phyloP scores from a whole-genome alignment of 371 early-diverging fungal species.

The Homolaphlyctis polyrhiza region DNA sequence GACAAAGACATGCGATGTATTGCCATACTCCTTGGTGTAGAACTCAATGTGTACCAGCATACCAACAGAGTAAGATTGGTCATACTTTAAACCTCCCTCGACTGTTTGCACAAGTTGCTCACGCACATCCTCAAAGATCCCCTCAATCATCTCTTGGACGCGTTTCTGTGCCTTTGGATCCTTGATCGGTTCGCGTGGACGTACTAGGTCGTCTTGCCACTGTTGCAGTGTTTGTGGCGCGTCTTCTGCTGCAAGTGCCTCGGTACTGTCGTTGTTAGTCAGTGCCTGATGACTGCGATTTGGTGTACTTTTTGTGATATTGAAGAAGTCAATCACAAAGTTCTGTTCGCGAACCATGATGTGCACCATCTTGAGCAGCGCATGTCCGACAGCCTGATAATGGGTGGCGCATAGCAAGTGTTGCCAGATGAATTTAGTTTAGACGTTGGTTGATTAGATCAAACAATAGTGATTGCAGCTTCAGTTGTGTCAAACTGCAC shows the following conservation, averaged over 20 bases:
- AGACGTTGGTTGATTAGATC: too few species aligned
- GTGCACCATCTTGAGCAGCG: conserved; percentile 49
- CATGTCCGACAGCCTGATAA: conserved; percentile 29
- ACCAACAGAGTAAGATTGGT: conserved; percentile 54
- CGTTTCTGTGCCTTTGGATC: conserved; percentile 62
- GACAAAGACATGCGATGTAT: conserved; percentile 58
- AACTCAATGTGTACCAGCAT: conserved; percentile 81
- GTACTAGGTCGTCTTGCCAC: conserved; percentile 42
- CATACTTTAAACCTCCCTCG: conserved; percentile 70
- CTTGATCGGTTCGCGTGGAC: conserved; percentile 53
- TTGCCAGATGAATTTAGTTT: neutral
- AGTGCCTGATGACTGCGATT: too few species aligned
- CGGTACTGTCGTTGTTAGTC: neutral
- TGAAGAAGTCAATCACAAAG: conserved; percentile 75
- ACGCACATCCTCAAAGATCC: conserved; percentile 68
- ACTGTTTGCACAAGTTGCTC: conserved; percentile 66
- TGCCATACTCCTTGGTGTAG: conserved; percentile 57
- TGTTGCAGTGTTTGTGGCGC: neutral
- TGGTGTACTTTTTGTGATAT: conserved; percentile 34
- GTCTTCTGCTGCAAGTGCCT: neutral
- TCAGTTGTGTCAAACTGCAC: conserved; percentile 12
- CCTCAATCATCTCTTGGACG: conserved; percentile 61
- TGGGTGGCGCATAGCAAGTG: neutral
- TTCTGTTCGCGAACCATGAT: conserved; percentile 74
- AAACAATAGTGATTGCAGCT: neutral